These are phyloP conservation scores for Chenopodium quinoa DNA, from an alignment of 148 eudicot genomes.

Conservation along the genomic window DNA sequence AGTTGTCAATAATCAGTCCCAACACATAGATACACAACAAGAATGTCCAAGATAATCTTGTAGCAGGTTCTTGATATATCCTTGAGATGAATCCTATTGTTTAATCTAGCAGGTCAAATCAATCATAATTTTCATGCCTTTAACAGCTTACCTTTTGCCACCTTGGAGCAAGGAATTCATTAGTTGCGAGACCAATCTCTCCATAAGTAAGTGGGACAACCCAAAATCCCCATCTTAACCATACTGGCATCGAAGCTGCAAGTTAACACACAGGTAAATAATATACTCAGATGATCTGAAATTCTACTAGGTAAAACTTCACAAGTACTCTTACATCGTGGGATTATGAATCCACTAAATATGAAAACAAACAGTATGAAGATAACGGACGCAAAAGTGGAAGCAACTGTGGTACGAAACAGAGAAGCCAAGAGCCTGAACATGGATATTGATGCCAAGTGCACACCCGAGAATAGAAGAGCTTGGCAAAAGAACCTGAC, in stretches of 20 bases:
- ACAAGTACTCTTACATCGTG: constrained; percentile 44
- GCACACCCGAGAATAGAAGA: constrained; percentile 48
- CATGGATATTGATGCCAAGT: constrained; percentile 56
- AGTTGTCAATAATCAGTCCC: not conserved
- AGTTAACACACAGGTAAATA: constrained; percentile 13
- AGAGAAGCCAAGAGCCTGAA: constrained; percentile 72
- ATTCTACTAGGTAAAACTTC: not conserved
- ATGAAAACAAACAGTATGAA: constrained; percentile 34
- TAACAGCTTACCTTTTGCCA: constrained; percentile 61
- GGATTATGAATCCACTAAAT: constrained; percentile 77
- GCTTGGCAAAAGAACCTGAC: constrained; percentile 70
- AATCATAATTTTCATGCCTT: not conserved
- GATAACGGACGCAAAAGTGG: constrained; percentile 44
- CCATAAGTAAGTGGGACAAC: constrained; percentile 67
- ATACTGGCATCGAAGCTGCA: constrained; percentile 83
- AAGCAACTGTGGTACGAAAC: constrained; percentile 48
- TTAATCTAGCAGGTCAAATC: not conserved
- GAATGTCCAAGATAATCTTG: not conserved
- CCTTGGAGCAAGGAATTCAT: constrained; percentile 78
- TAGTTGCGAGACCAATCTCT: constrained; percentile 65
- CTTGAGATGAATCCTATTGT: not conserved
- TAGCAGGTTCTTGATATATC: not conserved
- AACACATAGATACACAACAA: not conserved
- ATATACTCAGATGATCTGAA: not conserved
- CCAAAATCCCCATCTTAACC: constrained; percentile 91